These are phyloP conservation scores for Fusarium azukiicola DNA, from an alignment of 2,329 filamentous ascomycete species.

Conservation along the genomic window DNA sequence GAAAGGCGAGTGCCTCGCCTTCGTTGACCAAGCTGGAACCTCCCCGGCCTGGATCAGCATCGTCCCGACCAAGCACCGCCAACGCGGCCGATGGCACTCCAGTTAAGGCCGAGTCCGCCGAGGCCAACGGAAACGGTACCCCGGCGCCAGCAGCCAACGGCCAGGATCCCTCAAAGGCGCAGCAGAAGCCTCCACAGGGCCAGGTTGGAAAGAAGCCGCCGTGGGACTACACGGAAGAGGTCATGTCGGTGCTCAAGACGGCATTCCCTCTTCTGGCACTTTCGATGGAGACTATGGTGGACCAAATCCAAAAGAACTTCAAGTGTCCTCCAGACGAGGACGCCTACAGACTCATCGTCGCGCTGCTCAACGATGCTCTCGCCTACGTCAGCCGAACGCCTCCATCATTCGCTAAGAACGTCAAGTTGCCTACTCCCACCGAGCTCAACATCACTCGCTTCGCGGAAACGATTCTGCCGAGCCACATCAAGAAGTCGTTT, in stretches of 20 bases:
- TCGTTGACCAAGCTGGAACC: slow-evolving; percentile 76
- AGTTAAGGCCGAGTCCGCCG: slow-evolving; percentile 70
- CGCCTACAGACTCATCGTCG: slow-evolving; percentile 98
- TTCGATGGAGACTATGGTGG: slow-evolving; percentile 99
- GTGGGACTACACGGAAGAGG: slow-evolving; percentile 98
- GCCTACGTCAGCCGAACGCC: slow-evolving; percentile 96
- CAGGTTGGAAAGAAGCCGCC: slow-evolving; percentile 85
- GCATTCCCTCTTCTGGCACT: slow-evolving; percentile 97
- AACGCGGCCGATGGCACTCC: slow-evolving; percentile 68
- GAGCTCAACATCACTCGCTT: slow-evolving; percentile 99
- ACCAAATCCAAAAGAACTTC: slow-evolving; percentile 99
- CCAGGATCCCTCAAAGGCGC: slow-evolving; percentile 52
- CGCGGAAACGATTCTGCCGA: slow-evolving; percentile 95
- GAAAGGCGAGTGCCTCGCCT: slow-evolving; percentile 70
- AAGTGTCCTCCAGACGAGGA: slow-evolving; percentile 99
- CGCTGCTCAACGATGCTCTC: slow-evolving; percentile 95
- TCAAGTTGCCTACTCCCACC: slow-evolving; percentile 93
- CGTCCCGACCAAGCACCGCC: slow-evolving; percentile 73
- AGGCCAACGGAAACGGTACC: slow-evolving; percentile 56
- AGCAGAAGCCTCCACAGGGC: slow-evolving; percentile 46
- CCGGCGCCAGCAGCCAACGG: slow-evolving; percentile 53
- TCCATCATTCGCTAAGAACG: slow-evolving; percentile 91
- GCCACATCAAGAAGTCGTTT: slow-evolving; percentile 97
- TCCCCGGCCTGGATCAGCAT: slow-evolving; percentile 60
- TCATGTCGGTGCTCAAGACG: slow-evolving; percentile 97